Base-by-base conservation (phyloP, 352 stramenopile genomes). In the Achlya hypogyna region DNA sequence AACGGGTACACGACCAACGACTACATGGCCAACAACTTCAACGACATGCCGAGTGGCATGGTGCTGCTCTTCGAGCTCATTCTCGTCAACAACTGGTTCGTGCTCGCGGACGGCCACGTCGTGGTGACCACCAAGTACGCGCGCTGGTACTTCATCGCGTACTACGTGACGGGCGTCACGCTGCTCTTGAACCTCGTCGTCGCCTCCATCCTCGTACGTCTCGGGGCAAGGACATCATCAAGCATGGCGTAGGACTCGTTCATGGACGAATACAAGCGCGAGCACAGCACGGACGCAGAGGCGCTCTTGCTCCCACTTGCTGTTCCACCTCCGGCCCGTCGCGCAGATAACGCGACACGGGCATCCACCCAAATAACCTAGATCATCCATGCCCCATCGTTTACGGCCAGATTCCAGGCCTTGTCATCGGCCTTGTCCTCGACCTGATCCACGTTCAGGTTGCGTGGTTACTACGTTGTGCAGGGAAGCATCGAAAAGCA, bases 21-120 rank as follows among this genome's bases (percentile, higher is more conserved):
- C 49, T 92, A 87, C 52, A 84, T 81, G 53, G 70, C 75, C 59
- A 86, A 87, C 75, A 92, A 90, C 66, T 92, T 90, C 56, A 88
- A 91, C 71, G 79, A 88, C 62, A 79, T 85, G 59, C 67, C 75
- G 20, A 79, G 73, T 0, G 76, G 77, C 1, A 60, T 89, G 22
- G 77, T 77, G 18, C 78, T 75, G 29, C 73, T 91, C 16, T 90
- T 89, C 43, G 77, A 86, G 54, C 54, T 88, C 22, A 67, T 89
- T 20, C 74, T 92, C 69, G 80, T 89, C 32, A 89, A 90, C 69
- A 89, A 91, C 67, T 91, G 79, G 80, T 84, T 77, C 47, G 74
- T 91, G 14, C 76, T 80, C 34, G 82, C 86, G 75, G 81, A 89
- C 63, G 82, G 78, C 12, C 71, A 73, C 6, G 75, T 74, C 14